A percentile compares a stretch with the other conserved stretches of the same genome.
phyloP scores from a whole-genome alignment of 345 rosid species.

The Conringia planisiliqua region DNA sequence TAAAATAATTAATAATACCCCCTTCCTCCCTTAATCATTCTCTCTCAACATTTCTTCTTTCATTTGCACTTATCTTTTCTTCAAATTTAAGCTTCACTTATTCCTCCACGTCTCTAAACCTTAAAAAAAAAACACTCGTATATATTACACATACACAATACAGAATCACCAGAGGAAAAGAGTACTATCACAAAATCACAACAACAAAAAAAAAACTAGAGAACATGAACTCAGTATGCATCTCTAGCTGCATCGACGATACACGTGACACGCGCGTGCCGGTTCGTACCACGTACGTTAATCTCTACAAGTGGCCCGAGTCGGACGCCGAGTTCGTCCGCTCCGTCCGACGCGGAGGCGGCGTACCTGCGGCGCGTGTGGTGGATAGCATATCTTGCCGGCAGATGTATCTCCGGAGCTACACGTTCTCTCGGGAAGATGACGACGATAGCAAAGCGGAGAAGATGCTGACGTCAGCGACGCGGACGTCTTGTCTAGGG shows the following conservation, averaged over 20 bases:
- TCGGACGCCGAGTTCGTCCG: slow-evolving; percentile 64
- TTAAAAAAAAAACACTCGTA: not conserved
- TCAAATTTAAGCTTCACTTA: slow-evolving; percentile 53
- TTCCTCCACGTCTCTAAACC: slow-evolving; percentile 21
- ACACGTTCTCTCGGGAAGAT: slow-evolving; percentile 64
- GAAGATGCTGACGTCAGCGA: not conserved
- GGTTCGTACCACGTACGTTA: slow-evolving; percentile 59
- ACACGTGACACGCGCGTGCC: slow-evolving; percentile 61
- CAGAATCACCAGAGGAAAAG: not conserved
- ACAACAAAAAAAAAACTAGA: not conserved
- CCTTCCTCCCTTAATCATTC: slow-evolving; percentile 5
- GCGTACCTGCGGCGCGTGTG: slow-evolving; percentile 35
- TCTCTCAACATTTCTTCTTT: slow-evolving; percentile 1
- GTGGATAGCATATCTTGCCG: slow-evolving; percentile 84
- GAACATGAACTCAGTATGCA: slow-evolving; percentile 66
- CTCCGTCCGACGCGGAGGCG: slow-evolving; percentile 38
- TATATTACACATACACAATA: slow-evolving; percentile 14
- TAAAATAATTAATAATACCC: slow-evolving; percentile 12
- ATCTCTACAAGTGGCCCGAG: slow-evolving; percentile 79
- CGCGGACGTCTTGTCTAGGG: slow-evolving; percentile 39
- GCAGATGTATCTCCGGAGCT: slow-evolving; percentile 83
- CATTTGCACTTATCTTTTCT: slow-evolving; percentile 43
- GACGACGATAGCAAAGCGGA: slow-evolving; percentile 15
- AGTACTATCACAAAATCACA: not conserved
- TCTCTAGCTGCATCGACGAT: slow-evolving; percentile 72